Conservation (phyloP, 139 green algal genomes). For the Pleodorina starrii region DNA sequence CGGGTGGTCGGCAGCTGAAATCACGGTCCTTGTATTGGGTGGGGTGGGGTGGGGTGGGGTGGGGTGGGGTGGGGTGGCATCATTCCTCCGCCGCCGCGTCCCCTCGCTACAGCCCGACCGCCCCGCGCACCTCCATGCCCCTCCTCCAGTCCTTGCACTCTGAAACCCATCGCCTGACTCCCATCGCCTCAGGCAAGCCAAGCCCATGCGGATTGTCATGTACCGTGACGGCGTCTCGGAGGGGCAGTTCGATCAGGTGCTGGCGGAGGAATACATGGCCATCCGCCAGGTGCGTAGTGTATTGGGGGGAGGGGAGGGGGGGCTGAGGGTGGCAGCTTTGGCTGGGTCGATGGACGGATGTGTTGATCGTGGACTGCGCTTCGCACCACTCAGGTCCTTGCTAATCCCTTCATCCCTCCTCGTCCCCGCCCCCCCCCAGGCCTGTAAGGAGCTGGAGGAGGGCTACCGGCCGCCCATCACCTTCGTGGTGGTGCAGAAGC, state of each 20-base stretch:
- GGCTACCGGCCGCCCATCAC: constrained; percentile 82
- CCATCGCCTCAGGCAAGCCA: constrained; percentile 24
- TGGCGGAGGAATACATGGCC: constrained; percentile 64
- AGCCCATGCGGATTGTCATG: constrained; percentile 64
- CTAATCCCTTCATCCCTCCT: no score
- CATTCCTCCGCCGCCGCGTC: background rate
- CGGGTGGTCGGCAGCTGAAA: no score
- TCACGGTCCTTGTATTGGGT: no score
- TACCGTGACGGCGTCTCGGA: constrained; percentile 86
- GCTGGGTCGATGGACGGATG: no score
- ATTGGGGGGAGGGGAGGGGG: background rate
- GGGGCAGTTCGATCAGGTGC: constrained; percentile 89
- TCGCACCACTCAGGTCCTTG: no score
- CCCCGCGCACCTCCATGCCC: background rate
- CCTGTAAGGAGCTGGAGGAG: constrained; percentile 67
- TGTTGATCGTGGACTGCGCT: no score
- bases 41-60: background rate
- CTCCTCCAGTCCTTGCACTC: background rate
- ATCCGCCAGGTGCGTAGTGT: constrained; percentile 52
- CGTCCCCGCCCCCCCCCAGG: no score
- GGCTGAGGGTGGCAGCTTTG: no score
- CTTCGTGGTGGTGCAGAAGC: constrained; percentile 88
- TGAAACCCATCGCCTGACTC: background rate
- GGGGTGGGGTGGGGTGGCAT: background rate
- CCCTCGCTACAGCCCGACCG: background rate